Evolutionary conservation across 2,329 filamentous ascomycete species (phyloP).

Genomic region (Alternaria gansuensis): DNA sequence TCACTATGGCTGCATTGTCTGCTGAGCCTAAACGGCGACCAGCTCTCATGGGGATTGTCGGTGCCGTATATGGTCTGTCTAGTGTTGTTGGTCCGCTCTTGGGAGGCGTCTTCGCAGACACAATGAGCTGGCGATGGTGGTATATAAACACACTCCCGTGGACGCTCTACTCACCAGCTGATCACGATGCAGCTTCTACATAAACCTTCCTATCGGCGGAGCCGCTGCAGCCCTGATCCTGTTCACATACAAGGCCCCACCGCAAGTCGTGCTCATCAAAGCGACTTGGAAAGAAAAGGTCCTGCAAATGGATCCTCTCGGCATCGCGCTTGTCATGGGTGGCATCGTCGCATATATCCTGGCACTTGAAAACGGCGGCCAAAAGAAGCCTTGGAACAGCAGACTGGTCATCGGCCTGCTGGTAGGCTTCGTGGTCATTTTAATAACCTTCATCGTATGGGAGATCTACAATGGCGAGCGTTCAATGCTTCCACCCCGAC

Average conservation of each 20-base stretch:
- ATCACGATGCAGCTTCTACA: conserved; percentile 43
- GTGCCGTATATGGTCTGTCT: conserved; percentile 49
- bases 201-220: conserved; percentile 57
- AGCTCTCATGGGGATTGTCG: conserved; percentile 50
- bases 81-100: conserved; percentile 54
- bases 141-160: not conserved
- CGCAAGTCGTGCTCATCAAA: conserved; percentile 24
- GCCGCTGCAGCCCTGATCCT: conserved; percentile 44
- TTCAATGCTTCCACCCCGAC: conserved; percentile 52
- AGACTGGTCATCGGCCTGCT: conserved; percentile 58
- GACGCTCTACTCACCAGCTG: not conserved
- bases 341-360: conserved; percentile 55
- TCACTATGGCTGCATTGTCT: conserved; percentile 55
- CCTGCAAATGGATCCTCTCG: conserved; percentile 58
- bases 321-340: conserved; percentile 53
- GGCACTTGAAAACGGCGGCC: conserved; percentile 58
- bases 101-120: conserved; percentile 53
- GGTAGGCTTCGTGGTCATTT: conserved; percentile 55
- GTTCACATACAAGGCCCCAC: conserved; percentile 45
- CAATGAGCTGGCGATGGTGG: conserved; percentile 55
- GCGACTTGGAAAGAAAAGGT: conserved; percentile 50
- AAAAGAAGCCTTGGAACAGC: conserved; percentile 37
- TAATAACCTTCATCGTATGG: conserved; percentile 46
- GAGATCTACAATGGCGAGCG: conserved; percentile 54
- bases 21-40: conserved; percentile 55